phyloP scores from a whole-genome alignment of 306 rosid species.

The Cucumis hystrix region DNA sequence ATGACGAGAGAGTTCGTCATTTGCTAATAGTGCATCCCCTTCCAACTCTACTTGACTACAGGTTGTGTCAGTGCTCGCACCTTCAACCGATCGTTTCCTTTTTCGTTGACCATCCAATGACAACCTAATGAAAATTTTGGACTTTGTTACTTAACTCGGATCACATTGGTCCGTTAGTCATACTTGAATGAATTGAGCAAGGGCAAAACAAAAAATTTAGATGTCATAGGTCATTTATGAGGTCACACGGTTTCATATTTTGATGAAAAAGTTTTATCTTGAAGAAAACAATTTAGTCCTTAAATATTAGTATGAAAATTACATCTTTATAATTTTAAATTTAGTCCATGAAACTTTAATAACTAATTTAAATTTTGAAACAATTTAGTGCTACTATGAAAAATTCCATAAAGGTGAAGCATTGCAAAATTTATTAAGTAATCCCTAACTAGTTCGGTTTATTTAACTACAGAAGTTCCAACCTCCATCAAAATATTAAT shows the following conservation, averaged over 20 bases:
- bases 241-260: too few relatives aligned
- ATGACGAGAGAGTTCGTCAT: not conserved
- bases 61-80: constrained; percentile 5
- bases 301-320: too few relatives aligned
- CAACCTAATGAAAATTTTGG: constrained; percentile 17
- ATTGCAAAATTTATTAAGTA: not conserved
- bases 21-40: not conserved
- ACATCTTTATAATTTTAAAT: too few relatives aligned
- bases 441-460: not conserved
- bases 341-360: too few relatives aligned
- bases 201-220: not conserved
- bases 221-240: too few relatives aligned
- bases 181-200: not conserved
- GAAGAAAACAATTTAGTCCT: not conserved
- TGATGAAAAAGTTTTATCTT: not conserved
- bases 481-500: not conserved
- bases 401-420: not conserved
- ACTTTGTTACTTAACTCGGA: not conserved
- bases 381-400: not conserved
- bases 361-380: not conserved
- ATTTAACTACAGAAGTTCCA: not conserved
- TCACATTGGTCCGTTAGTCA: not conserved
- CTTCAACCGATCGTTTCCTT: constrained; percentile 21
- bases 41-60: not conserved
- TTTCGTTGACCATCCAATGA: constrained; percentile 25